Base-by-base conservation (phyloP, 768 basidiomycete genomes). In the Phylloporus rhodoxanthus region DNA sequence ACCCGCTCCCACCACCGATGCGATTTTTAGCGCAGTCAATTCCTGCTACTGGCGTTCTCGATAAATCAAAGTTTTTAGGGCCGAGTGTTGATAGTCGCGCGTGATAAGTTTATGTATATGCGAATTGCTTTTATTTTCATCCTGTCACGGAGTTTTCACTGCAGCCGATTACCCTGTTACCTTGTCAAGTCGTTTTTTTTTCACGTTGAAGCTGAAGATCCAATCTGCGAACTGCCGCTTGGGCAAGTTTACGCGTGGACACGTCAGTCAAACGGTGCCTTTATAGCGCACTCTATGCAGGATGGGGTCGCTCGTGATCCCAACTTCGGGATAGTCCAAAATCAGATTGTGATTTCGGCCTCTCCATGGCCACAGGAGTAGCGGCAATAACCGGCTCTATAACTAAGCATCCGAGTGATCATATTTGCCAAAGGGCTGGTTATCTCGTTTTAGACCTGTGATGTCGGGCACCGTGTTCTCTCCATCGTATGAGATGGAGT, bases 31-130 rank as follows among this genome's bases (percentile, higher is more conserved):
- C 55, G 52, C 45, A 28, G 50, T 47, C 29, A 23, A 26, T 41
- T 49, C 38, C 32, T 46, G 52, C 48, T 45, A 60, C 44, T 40
- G 47, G 49, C 43, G 34, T n/a, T 26, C 41, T 28, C 21, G 32
- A 51, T 43, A 11, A 48, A 51, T 56, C 45, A 14, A 44, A 49
- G 19, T 51, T 59, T 43, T 48, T 48, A 60, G 50, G 47, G 48
- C 41, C 44, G 19, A 41, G 28, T 25, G 15, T 38, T 34, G 52
- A 23, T 39, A 44, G n/a, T 40, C 48, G 8, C 14, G 8, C 37
- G 19, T 38, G 37, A 47, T 13, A 25, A 34, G 30, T 32, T 32
- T 11, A 14, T 32, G 29, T 9, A 29, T n/a, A n/a, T n/a, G n/a
- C n/a, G n/a, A n/a, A 26, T 40, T 17, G 30, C 32, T 23, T 33